These are phyloP conservation scores for Avena eriantha DNA, from an alignment of 176 grass and related monocot genomes.

Conservation along the genomic window DNA sequence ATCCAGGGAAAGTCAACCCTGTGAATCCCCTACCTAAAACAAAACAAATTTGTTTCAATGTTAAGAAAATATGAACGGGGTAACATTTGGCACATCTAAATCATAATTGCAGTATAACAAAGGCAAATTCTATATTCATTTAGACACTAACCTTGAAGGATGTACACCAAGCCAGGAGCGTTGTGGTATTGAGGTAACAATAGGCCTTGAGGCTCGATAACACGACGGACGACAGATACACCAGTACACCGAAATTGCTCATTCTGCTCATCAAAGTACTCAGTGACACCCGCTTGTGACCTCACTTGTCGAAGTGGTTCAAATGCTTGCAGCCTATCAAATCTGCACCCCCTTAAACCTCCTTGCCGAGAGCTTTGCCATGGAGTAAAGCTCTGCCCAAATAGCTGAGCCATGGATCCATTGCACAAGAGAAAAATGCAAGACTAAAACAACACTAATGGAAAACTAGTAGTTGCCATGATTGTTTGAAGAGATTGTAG, in stretches of 20 bases:
- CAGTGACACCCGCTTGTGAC: not conserved
- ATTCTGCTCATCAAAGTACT: not conserved
- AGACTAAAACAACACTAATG: not conserved
- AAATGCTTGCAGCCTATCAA: not conserved
- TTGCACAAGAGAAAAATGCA: not conserved
- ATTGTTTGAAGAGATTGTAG: not conserved
- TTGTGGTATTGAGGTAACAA: not conserved
- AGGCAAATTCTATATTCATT: not conserved
- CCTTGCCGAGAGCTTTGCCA: not conserved
- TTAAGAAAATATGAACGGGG: not conserved
- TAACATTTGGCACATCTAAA: not conserved
- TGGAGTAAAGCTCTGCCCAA: not conserved
- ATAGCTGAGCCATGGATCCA: not conserved
- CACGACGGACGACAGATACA: not conserved
- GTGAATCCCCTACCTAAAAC: not conserved
- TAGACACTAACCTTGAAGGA: not conserved
- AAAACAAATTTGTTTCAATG: not conserved
- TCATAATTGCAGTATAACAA: not conserved
- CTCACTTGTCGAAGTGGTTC: not conserved
- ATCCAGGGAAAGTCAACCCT: not conserved
- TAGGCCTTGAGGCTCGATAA: not conserved
- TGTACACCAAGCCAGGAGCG: not conserved
- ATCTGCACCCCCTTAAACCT: not conserved
- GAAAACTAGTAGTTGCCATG: not conserved
- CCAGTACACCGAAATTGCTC: not conserved